Base-by-base conservation (phyloP, 2,329 filamentous ascomycete species). In the Exophiala sp. region DNA sequence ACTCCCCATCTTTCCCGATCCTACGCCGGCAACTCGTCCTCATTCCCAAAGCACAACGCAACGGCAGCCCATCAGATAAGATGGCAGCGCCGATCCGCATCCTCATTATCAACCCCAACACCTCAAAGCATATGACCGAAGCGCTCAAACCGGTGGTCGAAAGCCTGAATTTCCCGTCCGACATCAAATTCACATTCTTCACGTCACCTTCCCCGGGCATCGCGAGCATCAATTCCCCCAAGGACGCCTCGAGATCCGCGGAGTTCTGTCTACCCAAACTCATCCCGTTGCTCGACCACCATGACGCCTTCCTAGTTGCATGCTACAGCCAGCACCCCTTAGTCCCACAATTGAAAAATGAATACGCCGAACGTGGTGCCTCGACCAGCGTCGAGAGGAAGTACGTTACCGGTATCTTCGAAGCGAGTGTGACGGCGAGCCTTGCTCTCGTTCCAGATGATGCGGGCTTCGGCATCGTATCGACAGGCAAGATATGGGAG, bases 311-410 rank as follows among this genome's bases (percentile, higher is more conserved):
- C 58, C 78, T 96, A 0, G 80, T 96, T 2, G 91, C 91, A 16
- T 96, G 92, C 73, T 97, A 89, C 74, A 94, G 88, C 55, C 83
- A 87, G 1, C 91, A 96, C 66, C 84, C 87, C 0, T 79, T 96
- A 0, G 88, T 95, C 0, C 69, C 76, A 0, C 69, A 78, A 45
- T 72, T 95, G 9, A 77, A 77, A 55, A 60, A 71, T n/a, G 65
- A 73, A 11, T 69, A 75, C 10, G 59, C 66, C 1, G 64, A 68
- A 21, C 44, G 48, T 24, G 35, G 12, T 16, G 54, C 51, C 9
- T 18, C 34, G n/a, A n/a, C 14, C 40, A 38, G 6, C 53, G 60
- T 9, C 40, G n/a, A 10, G 54, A 69, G 68, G 54, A 80, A 73
- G 69, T 79, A 83, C 33, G 85, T 90, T 4, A 85, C 83, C 0